phyloP scores from a whole-genome alignment of 1,284 basidiomycete genomes.

The Moesziomyces aphidis region DNA sequence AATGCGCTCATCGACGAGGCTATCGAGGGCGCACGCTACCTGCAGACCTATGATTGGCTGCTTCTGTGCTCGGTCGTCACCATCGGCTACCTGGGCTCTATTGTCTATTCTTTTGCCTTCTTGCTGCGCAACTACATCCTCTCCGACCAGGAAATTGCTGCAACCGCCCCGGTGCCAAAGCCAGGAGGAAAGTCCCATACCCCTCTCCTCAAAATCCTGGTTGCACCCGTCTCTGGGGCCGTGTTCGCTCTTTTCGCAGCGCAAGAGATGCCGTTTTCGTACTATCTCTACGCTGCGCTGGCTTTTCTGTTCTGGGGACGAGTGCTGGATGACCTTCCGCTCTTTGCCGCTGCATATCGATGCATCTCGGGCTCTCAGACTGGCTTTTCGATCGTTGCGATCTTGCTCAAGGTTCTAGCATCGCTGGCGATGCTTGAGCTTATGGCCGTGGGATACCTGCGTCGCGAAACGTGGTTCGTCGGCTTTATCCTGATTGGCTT shows the following conservation, averaged over 20 bases:
- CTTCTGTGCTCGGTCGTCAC: constrained; percentile 79
- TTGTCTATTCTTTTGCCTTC: constrained; percentile 67
- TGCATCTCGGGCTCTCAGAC: neutral
- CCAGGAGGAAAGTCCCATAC: neutral
- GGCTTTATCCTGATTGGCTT: constrained; percentile 77
- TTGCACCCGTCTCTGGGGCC: constrained; percentile 29
- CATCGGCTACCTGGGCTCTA: constrained; percentile 82
- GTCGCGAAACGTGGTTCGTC: constrained; percentile 79
- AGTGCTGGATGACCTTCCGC: constrained; percentile 37
- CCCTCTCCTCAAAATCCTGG: constrained; percentile 17
- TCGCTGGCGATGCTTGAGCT: constrained; percentile 69
- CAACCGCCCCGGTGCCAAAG: neutral
- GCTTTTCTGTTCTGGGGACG: constrained; percentile 77
- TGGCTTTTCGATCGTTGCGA: neutral
- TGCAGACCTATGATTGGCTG: constrained; percentile 85
- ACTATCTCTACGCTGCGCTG: constrained; percentile 81
- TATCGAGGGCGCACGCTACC: constrained; percentile 79
- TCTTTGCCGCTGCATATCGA: constrained; percentile 27
- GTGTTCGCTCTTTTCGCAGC: constrained; percentile 72
- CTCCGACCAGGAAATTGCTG: constrained; percentile 5
- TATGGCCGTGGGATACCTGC: constrained; percentile 76
- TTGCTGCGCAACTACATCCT: constrained; percentile 58
- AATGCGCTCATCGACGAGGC: constrained; percentile 73
- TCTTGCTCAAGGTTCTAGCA: constrained; percentile 6
- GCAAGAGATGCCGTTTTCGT: constrained; percentile 78